Base-by-base conservation (phyloP, 1,284 basidiomycete species). In the Cystobasidium sp. region DNA sequence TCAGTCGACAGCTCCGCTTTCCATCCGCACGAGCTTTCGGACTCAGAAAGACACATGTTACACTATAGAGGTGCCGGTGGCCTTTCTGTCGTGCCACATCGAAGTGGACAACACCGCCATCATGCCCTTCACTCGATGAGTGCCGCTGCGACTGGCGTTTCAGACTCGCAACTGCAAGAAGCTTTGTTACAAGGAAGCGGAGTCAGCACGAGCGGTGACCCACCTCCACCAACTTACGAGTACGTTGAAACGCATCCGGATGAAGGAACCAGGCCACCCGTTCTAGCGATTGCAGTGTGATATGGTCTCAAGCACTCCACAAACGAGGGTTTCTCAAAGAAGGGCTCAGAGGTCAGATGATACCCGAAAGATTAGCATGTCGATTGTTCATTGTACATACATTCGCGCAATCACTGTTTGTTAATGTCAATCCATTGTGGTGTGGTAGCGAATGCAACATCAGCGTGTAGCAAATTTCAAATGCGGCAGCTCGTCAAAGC, bases 21-120 rank as follows among this genome's bases (percentile, higher is more conserved):
- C 59, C 72, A 74, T 37, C 72, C 65, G 37, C 72, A 74, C 47
- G 72, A 74, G 55, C 58, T 74, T n/a, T 74, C 72, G 12, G 72
- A 74, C 6, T 24, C 58, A 5, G 72, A 74, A 56, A 66, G 72
- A 9, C 56, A 55, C 46, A 41, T 39, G 18, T 22, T 49, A 41
- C 51, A 64, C 22, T 53, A 53, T 63, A 59, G 69, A 9, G 51
- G 49, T 12, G 16, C 12, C 41, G 24, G 24, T 24, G 20, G 22
- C 10, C 66, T 58, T 12, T 43, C 52, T 7, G 18, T 52, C 22
- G 46, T 43, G 8, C 64, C 46, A 14, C 56, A 59, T 24, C 56
- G 52, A 6, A 31, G 49, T 14, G 31, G 37, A 16, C 55, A 41
- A 8, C 20, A 31, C 10, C 41, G 18, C 22, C 41, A 44, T 2